Evolutionary conservation across 495 filamentous ascomycete genomes (phyloP), one percentile per base, ranked within the genome.

Genomic region (Xylaria scruposa): DNA sequence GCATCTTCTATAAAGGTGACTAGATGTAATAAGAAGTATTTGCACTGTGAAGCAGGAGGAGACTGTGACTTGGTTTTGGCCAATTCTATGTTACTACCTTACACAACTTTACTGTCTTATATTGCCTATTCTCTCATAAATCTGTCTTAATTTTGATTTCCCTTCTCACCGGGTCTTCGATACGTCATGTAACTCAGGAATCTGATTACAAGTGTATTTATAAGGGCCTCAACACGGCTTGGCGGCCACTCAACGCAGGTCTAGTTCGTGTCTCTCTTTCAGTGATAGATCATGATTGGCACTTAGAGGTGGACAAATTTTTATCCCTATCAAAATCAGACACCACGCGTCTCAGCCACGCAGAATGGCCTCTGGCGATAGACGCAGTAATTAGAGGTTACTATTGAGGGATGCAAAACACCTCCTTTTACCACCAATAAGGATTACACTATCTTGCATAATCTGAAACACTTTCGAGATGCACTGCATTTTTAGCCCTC

Each of bases 401-500:
- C 9, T 29, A 29, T 54, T 54, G n/a, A 9, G n/a, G n/a, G 21
- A 51, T 47, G 10, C 5, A 31, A 12, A 29, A 29, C 26, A 7
- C 26, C 53, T 24, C 13, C 53, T 17, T 15, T 5, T 29, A 56
- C 21, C 13, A 56, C 12, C 13, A 56, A 17, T 15, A 17, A 31
- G 2, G 51, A 54, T 29, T 54, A 15, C 13, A 54, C 26, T 54
- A 24, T 15, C 24, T 54, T 31, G 53, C 24, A 31, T 56, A 17
- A 56, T 17, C 12, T 56, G 53, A 56, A 56, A 56, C 53, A 56
- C 1, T 56, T 4, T 9, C 13, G 13, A 56, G 29, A 4, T 31
- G 53, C 53, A 56, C 53, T 56, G 53, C 53, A 56, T 56, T 56
- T 12, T 56, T 56, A 56, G 53, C 53, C 53, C 26, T 29, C 9